Percentiles rank a stretch among this genome's conserved stretches.
These are phyloP conservation scores for Backusella mclennaniae DNA, from an alignment of 192 early-diverging fungal species.

Conservation along the genomic window DNA sequence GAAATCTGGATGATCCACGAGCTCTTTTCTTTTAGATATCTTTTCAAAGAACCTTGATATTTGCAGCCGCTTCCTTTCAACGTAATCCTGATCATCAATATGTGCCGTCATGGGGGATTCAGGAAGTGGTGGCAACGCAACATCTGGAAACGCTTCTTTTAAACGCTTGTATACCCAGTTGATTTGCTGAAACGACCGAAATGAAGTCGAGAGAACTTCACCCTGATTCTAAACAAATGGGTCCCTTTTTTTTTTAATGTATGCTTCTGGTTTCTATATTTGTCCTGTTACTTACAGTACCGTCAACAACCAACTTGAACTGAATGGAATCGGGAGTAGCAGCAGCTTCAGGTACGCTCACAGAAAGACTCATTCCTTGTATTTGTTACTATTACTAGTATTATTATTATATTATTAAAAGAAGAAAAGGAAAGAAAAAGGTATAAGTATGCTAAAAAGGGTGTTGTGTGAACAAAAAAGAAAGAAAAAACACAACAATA, in stretches of 20 bases:
- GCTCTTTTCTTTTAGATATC: slow-evolving; percentile 36
- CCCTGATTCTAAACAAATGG: neutral
- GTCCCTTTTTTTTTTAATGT: too few relatives aligned
- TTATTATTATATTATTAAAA: neutral
- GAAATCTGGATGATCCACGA: slow-evolving; percentile 36
- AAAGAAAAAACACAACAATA: neutral
- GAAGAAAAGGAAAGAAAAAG: neutral
- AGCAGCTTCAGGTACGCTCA: slow-evolving; percentile 51
- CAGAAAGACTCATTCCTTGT: slow-evolving; percentile 13
- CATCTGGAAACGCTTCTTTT: slow-evolving; percentile 26
- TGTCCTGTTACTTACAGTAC: slow-evolving; percentile 24
- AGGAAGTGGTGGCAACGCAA: slow-evolving; percentile 46
- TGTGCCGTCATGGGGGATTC: slow-evolving; percentile 37
- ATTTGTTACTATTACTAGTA: neutral
- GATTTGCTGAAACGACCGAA: slow-evolving; percentile 52
- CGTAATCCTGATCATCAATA: slow-evolving; percentile 55
- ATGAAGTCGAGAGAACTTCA: slow-evolving; percentile 15
- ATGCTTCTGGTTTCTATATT: neutral
- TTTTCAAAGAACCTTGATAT: slow-evolving; percentile 45
- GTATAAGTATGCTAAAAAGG: neutral
- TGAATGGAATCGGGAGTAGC: slow-evolving; percentile 51
- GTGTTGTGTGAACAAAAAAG: neutral
- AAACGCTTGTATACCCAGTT: slow-evolving; percentile 49
- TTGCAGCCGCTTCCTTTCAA: slow-evolving; percentile 51
- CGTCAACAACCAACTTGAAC: slow-evolving; percentile 47